Conservation (phyloP, 2,329 filamentous ascomycete species). For the Xylaria sp. region DNA sequence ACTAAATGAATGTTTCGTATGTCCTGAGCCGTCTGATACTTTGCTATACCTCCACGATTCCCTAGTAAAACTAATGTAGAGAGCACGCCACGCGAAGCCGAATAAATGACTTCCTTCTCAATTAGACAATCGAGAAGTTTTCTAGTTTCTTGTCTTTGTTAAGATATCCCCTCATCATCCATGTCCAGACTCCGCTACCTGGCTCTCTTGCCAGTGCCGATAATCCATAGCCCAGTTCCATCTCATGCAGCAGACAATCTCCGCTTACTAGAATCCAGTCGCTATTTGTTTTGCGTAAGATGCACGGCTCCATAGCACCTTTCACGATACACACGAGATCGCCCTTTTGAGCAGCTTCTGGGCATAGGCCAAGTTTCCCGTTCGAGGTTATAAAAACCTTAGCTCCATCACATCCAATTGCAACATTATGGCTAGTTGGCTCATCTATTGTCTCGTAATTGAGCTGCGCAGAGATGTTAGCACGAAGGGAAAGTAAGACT, state of each 20-base stretch:
- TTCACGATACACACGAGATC: slow-evolving; percentile 20
- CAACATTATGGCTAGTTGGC: not conserved
- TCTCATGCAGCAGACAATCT: not conserved
- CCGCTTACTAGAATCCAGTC: slow-evolving; percentile 12
- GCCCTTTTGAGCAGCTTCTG: not conserved
- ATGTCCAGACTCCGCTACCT: too few species aligned
- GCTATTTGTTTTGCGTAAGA: not conserved
- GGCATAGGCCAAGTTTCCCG: not conserved
- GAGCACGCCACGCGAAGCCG: too few species aligned
- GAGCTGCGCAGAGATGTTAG: not conserved
- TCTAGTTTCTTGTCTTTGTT: too few species aligned
- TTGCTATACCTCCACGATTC: too few species aligned
- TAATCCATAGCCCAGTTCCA: not conserved
- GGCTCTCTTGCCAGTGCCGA: too few species aligned
- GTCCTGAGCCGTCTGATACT: too few species aligned
- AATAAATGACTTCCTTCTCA: too few species aligned
- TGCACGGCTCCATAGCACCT: slow-evolving; percentile 19
- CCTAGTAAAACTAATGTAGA: too few species aligned
- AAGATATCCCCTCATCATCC: too few species aligned
- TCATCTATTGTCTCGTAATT: not conserved
- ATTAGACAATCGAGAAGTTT: too few species aligned
- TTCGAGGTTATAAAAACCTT: slow-evolving; percentile 10
- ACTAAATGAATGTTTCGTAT: too few species aligned
- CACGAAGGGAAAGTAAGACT: too few species aligned
- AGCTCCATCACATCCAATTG: not conserved